phyloP scores from a whole-genome alignment of 2,329 filamentous ascomycete genomes.

The Immersiporthe knoxdaviesiana region DNA sequence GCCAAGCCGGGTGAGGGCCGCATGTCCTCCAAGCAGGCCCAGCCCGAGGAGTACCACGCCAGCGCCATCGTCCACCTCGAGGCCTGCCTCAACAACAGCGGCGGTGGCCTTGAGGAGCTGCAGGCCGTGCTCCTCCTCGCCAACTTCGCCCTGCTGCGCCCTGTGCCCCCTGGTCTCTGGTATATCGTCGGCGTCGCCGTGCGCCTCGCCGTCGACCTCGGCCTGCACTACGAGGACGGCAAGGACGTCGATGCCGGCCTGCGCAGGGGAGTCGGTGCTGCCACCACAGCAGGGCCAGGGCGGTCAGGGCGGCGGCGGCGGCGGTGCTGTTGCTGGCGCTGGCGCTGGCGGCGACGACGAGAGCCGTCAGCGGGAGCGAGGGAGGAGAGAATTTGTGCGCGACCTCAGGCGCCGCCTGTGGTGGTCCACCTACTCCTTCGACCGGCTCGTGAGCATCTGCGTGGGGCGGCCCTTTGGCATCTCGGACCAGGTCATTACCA shows the following conservation, averaged over 20 bases:
- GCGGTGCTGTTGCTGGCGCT: no score
- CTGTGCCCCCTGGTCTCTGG: conserved; percentile 92
- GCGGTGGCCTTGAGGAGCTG: conserved; percentile 88
- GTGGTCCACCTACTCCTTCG: conserved; percentile 97
- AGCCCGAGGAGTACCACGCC: conserved; percentile 95
- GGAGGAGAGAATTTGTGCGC: conserved; percentile 78
- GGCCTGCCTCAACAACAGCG: conserved; percentile 79
- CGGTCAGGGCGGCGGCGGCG: no score
- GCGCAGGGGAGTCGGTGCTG: conserved; percentile 49
- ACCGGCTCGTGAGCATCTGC: conserved; percentile 91
- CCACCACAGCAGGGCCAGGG: conserved; percentile 36
- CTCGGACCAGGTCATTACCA: conserved; percentile 94
- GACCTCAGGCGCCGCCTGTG: conserved; percentile 86
- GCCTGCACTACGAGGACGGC: conserved; percentile 90
- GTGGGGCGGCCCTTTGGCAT: conserved; percentile 93
- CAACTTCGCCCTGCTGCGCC: conserved; percentile 86
- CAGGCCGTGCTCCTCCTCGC: conserved; percentile 91
- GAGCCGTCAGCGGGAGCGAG: conserved; percentile 50
- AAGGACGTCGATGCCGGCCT: conserved; percentile 64
- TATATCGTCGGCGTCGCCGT: conserved; percentile 96
- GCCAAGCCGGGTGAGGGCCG: conserved; percentile 34
- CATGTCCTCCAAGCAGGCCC: conserved; percentile 55
- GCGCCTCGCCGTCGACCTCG: conserved; percentile 86
- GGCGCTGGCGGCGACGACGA: conserved; percentile 35
- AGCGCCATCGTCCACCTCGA: conserved; percentile 92